phyloP scores from a whole-genome alignment of 2,329 filamentous ascomycete genomes.

The Colletotrichum viniferum region DNA sequence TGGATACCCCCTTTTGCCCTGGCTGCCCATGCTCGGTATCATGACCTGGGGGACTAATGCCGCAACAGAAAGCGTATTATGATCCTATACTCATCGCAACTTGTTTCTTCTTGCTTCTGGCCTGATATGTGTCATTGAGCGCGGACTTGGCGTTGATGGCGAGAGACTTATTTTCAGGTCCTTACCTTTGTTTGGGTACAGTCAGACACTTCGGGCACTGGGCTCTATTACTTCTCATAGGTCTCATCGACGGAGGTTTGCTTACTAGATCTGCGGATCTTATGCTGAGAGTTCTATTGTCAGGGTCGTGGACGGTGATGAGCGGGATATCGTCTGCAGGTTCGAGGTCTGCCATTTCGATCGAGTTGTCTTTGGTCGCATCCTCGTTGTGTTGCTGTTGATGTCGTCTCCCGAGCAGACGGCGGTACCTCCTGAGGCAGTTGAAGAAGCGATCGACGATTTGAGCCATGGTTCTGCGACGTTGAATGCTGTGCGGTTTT shows the following conservation, averaged over 20 bases:
- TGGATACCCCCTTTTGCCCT: conserved; percentile 62
- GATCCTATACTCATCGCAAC: neutral
- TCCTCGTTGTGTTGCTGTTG: neutral
- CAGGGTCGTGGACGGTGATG: neutral
- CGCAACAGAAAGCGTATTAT: neutral
- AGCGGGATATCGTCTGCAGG: neutral
- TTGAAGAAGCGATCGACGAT: neutral
- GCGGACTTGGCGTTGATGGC: neutral
- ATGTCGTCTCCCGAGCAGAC: neutral
- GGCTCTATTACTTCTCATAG: neutral
- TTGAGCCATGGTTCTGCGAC: neutral
- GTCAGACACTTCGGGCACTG: neutral
- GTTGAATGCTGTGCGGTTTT: neutral
- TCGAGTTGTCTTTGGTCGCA: neutral
- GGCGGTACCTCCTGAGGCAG: neutral
- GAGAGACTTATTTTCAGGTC: neutral
- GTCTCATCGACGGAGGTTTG: neutral
- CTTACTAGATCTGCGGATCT: neutral
- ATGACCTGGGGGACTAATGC: conserved; percentile 37
- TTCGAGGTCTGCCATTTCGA: neutral
- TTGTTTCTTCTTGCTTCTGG: neutral
- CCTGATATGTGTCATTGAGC: neutral
- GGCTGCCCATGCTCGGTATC: conserved; percentile 59
- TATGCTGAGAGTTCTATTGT: neutral
- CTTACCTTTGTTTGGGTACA: neutral